phyloP scores from a whole-genome alignment of 768 basidiomycete genomes.

The Tulasnella sp. region DNA sequence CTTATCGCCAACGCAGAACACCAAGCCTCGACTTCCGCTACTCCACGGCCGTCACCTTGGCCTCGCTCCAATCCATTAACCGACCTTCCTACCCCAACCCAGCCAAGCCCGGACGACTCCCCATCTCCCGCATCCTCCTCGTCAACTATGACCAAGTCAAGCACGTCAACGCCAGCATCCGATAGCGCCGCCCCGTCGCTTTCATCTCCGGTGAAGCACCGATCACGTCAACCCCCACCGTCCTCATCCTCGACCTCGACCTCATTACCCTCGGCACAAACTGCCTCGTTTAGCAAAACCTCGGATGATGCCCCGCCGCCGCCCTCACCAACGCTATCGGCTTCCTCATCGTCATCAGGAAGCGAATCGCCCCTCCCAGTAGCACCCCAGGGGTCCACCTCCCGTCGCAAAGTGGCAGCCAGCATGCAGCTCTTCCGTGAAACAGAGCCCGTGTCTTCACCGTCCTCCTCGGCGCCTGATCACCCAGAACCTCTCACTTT shows the following conservation, averaged over 20 bases:
- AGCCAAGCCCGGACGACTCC: not conserved
- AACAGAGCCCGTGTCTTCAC: conserved; percentile 28
- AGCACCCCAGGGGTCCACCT: not conserved
- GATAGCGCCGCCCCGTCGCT: not conserved
- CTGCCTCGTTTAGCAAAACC: not conserved
- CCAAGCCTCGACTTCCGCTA: not conserved
- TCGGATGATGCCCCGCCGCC: not conserved
- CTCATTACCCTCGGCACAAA: not conserved
- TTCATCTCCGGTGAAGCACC: not conserved
- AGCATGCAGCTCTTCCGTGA: conserved; percentile 75
- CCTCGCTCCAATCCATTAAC: not conserved
- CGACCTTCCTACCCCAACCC: not conserved
- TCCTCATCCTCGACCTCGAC: not conserved
- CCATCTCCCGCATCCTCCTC: not conserved
- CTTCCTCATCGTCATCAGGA: not conserved
- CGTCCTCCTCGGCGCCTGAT: not conserved
- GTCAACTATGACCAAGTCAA: not conserved
- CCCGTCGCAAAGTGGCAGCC: conserved; percentile 67
- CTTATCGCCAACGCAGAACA: not conserved
- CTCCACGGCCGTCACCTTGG: not conserved
- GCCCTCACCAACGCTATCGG: not conserved
- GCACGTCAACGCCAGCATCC: not conserved
- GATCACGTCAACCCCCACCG: not conserved
- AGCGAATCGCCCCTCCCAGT: not conserved
- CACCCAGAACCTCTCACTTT: not conserved